A percentile compares a stretch with the other conserved stretches of the same genome.
These are phyloP conservation scores for Xanthoparmelia taractica DNA, from an alignment of 495 filamentous ascomycete species.

Conservation along the genomic window DNA sequence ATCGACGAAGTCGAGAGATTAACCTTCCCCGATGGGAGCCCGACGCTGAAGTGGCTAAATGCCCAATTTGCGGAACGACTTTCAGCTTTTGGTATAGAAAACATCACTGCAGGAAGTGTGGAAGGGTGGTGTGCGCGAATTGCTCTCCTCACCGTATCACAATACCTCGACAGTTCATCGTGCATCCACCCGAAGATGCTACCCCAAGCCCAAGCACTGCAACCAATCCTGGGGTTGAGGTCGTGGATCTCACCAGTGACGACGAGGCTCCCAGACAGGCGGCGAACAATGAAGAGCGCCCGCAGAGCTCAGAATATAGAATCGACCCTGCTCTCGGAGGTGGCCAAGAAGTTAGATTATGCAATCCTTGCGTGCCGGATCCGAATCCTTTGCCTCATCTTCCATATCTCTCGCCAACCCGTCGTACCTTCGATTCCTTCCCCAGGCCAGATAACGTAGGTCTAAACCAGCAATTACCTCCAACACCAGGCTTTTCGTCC, in stretches of 20 bases:
- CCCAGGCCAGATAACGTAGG: conserved; percentile 9
- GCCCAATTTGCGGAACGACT: conserved; percentile 68
- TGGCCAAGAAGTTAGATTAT: conserved; percentile 81
- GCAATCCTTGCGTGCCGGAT: conserved; percentile 91
- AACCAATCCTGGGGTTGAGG: conserved; percentile 14
- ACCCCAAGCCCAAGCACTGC: conserved; percentile 8
- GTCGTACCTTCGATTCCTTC: conserved; percentile 9
- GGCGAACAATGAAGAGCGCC: conserved; percentile 18
- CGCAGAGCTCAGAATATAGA: conserved; percentile 28
- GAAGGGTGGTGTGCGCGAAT: conserved; percentile 79
- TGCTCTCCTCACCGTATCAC: conserved; percentile 95
- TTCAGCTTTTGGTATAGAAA: conserved; percentile 87
- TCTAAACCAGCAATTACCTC: conserved; percentile 1
- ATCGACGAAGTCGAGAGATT: conserved; percentile 24
- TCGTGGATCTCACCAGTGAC: conserved; percentile 41
- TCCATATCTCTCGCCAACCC: conserved; percentile 13
- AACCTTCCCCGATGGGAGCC: conserved; percentile 76
- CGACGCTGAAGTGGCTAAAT: conserved; percentile 66
- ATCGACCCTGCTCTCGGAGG: conserved; percentile 56
- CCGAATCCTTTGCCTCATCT: conserved; percentile 64
- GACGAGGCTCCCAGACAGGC: conserved; percentile 21
- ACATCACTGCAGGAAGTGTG: conserved; percentile 96
- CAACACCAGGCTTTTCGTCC: neutral
- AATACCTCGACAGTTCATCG: conserved; percentile 87
- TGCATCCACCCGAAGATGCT: conserved; percentile 59